Base-by-base conservation (phyloP, 371 early-diverging fungal genomes). In the Apophysomyces elegans region DNA sequence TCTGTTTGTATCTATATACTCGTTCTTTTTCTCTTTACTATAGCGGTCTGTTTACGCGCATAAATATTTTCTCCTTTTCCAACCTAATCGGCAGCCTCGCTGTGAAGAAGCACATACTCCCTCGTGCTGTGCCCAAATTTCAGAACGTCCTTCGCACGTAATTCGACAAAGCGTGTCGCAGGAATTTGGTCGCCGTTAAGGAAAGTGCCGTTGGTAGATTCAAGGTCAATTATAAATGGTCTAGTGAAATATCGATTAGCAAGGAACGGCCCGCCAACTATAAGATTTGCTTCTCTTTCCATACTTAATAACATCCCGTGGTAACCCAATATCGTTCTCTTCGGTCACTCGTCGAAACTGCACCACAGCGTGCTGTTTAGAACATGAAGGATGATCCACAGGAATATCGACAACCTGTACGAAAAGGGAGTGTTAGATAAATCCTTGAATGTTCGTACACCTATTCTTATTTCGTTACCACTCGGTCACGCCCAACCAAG, bases 171-270 rank as follows among this genome's bases (percentile, higher is more conserved):
- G 11, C 96, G 85, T 14, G 91, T 88, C 4, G 82, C 65, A 2
- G 93, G 93, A 36, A 96, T 87, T 61, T 80, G 71, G 3, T 85
- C 84, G 4, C 90, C 90, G 75, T 97, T 97, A 8, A 98, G 83
- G 70, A 85, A 91, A 0, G 96, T 95, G 13, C 96, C 96, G 71
- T 97, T 96, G 4, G 95, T 86, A 11, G 96, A 92, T 54, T 93
- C 93, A 44, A 98, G 80, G 71, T 98, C 98, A 59, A 98, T 95
- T n/a, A 98, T 76, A 72, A 94, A 98, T 9, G 96, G 96, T 60
- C 93, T 91, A 68, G 5, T 5, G 37, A 21, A 46, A 50, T 2
- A 56, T 46, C 56, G 58, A 26, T 16, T 5, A 7, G 9, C 5
- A 7, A 7, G 32, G 26, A 50, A 16, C 9, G 9, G 41, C n/a